Evolutionary conservation across 257 asterid species (phyloP), one percentile per base, ranked within the genome.

Genomic region (Petunia axillaris): DNA sequence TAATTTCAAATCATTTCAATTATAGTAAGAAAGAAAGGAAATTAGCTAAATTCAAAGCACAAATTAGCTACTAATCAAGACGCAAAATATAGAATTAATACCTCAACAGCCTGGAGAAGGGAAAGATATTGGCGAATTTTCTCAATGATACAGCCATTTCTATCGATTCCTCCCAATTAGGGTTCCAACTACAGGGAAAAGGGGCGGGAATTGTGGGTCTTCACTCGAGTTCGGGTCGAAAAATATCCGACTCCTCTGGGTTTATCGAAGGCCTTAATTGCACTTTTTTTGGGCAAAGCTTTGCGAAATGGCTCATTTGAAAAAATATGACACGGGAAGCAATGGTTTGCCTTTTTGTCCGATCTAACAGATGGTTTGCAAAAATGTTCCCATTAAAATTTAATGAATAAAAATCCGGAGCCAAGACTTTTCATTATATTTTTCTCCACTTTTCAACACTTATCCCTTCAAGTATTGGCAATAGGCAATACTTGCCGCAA

Each of bases 91-190:
- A 55, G 73, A 55, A 37, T 5, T 8, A 58, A 35, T 77, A 87
- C 89, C 88, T 80, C 68, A 86, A 76, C 65, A 77, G 59, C 4
- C 82, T 77, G 66, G 85, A 76, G 70, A 87, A 87, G 37, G 89
- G 89, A 48, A 87, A 70, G 13, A 81, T 82, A 16, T 44, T 84
- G 37, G 79, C 77, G 13, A 84, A 14, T 83, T 67, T 87, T 58
- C 39, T 68, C 5, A 86, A 25, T 3, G 87, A 83, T 2, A 80
- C 64, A 9, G 79, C 35, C 88, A 83, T 83, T 55, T 60, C 48
- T 35, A 39, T 11, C 44, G 25, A 71, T 71, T 71, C 4, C 8
- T 43, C 44, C 43, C 4, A 44, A 48, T 25, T 70, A 11, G 77
- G 77, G 41, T 11, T 71, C 35, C 77, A 48, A 11, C 77, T 71